Evolutionary conservation across 768 basidiomycete genomes (phyloP).

Genomic region (Xanthoconium stramineum): DNA sequence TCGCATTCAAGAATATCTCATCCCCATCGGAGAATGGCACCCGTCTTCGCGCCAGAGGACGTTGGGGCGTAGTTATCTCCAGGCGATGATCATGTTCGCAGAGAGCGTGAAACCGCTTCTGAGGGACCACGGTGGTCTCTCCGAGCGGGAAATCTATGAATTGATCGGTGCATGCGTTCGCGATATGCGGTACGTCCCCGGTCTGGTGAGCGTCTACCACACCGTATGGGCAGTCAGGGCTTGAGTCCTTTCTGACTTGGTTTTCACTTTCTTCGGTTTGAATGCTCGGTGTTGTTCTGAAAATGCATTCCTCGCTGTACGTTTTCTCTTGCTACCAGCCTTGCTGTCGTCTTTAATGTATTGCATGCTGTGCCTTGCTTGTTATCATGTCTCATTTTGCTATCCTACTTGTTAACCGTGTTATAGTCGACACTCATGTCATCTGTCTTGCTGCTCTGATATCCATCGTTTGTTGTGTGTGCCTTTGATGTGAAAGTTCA

Average conservation of each 20-base stretch:
- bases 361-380: too few species aligned
- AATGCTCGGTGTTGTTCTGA: too few species aligned
- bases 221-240: conserved; percentile 45
- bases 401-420: too few species aligned
- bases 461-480: too few species aligned
- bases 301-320: too few species aligned
- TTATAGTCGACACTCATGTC: too few species aligned
- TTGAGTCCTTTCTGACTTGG: conserved; percentile 4
- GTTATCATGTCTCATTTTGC: too few species aligned
- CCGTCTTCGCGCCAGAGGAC: conserved; percentile 29
- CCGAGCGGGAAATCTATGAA: conserved; percentile 35
- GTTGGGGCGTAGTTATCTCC: conserved; percentile 44
- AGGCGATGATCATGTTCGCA: conserved; percentile 40
- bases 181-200: conserved; percentile 46
- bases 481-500: too few species aligned
- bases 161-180: conserved; percentile 41
- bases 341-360: too few species aligned
- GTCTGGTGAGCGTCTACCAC: conserved; percentile 48
- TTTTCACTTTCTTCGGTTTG: neutral
- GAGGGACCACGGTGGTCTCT: conserved; percentile 34
- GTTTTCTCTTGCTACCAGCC: too few species aligned
- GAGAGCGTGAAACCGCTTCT: conserved; percentile 50
- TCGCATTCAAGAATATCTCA: conserved; percentile 29
- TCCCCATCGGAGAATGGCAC: conserved; percentile 62
- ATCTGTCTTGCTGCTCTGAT: too few species aligned